These are phyloP conservation scores for Ophiocordyceps camponoti-saundersi DNA, from an alignment of 2,329 filamentous ascomycete species.

Conservation along the genomic window DNA sequence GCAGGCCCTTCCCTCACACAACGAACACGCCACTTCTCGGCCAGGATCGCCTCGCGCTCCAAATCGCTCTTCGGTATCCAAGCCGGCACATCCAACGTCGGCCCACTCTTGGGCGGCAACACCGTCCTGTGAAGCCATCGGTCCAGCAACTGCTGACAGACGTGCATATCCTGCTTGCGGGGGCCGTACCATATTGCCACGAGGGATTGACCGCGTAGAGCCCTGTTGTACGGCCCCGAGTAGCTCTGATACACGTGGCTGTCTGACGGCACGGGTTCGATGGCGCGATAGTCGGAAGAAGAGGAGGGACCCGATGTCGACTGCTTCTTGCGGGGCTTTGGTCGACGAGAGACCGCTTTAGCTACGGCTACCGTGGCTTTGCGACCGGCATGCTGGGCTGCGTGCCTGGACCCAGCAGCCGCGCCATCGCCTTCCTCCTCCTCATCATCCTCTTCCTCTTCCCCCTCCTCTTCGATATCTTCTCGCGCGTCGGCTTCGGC, in stretches of 20 bases:
- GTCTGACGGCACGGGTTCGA: conserved; percentile 16
- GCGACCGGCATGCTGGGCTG: background rate
- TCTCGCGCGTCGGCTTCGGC: background rate
- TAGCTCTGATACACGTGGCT: conserved; percentile 15
- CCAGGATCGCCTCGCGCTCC: background rate
- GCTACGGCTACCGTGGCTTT: background rate
- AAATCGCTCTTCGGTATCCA: background rate
- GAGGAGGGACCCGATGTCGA: background rate
- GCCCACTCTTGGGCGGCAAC: conserved; percentile 17
- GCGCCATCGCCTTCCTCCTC: background rate
- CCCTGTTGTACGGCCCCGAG: conserved; percentile 17
- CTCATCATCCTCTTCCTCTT: conserved; percentile 9
- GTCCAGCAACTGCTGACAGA: conserved; percentile 19
- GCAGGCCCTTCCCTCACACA: conserved; percentile 13
- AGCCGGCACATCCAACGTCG: background rate
- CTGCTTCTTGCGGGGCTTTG: background rate
- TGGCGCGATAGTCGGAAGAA: conserved; percentile 5
- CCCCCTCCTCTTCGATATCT: conserved; percentile 7
- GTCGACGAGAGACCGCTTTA: background rate
- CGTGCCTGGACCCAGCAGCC: background rate
- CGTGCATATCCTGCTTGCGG: conserved; percentile 14
- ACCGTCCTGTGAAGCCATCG: conserved; percentile 24
- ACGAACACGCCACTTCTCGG: conserved; percentile 10
- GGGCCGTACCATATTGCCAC: conserved; percentile 26
- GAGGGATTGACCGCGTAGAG: conserved; percentile 14